Evolutionary conservation across 1,139 yeast genomes (phyloP), one percentile per base, ranked within the genome.

Genomic region (Lizanozyma gosingica): DNA sequence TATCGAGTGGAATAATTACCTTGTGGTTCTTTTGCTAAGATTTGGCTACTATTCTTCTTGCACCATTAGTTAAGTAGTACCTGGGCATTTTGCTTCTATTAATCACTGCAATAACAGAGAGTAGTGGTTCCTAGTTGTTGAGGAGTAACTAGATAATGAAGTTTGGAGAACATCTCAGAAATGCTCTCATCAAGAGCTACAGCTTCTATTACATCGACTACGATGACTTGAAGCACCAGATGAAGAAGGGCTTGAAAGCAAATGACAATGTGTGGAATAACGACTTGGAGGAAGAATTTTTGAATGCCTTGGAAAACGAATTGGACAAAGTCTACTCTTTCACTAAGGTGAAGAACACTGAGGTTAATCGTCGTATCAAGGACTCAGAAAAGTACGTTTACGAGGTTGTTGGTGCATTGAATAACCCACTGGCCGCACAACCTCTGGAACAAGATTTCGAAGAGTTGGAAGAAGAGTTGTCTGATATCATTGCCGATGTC

Each of bases 401-500:
- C 45, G 76, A 71, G 40, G 83, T 83, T 4, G 81, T 83, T n/a
- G 68, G 71, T 52, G 71, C 52, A 41, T 65, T 43, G 32, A 54
- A 55, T 39, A 57, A 52, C 49, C 60, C 57, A n/a, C 49, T 46
- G 3, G 47, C 55, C 4, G 49, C 54, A 17, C 67, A 67, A 34
- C 76, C 76, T 4, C 67, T 71, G 43, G 96, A 88, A 55, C 86
- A 84, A 57, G 95, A 86, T 56, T 92, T 88, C 55, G 94, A 87
- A 53, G 87, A 82, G 44, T 73, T 92, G 52, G 97, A 92, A 63
- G 94, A 85, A 50, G 97, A 88, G 56, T 70, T 92, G 51, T 79
- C 90, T 41, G 97, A 90, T 53, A 82, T 92, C 50, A 90, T 92
- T 61, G 97, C 97, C 27, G 97, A 90, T 63, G 97, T 92, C 38